Conservation (phyloP, 208 protist genomes). For the Trypanosoma melophagium region DNA sequence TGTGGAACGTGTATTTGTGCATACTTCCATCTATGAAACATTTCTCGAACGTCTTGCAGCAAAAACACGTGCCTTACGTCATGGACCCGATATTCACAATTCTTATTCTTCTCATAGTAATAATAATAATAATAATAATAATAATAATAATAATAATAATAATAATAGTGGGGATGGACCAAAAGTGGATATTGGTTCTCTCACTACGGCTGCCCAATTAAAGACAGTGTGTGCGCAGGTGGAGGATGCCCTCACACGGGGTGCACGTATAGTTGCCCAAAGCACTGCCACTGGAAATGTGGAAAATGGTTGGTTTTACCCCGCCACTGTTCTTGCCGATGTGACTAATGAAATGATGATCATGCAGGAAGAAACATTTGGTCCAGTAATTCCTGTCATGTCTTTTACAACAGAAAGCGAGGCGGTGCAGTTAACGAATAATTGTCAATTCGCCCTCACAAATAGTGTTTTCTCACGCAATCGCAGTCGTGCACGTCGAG, state of each 20-base stretch:
- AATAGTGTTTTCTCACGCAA: constrained; percentile 75
- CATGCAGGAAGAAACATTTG: constrained; percentile 91
- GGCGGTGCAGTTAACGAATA: constrained; percentile 74
- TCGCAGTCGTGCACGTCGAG: constrained; percentile 26
- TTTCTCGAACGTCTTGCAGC: constrained; percentile 60
- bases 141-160: too few species aligned
- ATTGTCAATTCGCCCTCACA: constrained; percentile 66
- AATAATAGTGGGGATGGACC: too few species aligned
- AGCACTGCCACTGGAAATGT: constrained; percentile 48
- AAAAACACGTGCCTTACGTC: constrained; percentile 74
- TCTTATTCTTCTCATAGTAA: too few species aligned
- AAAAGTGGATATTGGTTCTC: constrained; percentile 67
- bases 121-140: too few species aligned
- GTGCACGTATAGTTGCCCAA: constrained; percentile 69
- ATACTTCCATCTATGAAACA: constrained; percentile 62
- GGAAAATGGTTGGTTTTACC: constrained; percentile 68
- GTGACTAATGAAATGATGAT: constrained; percentile 85
- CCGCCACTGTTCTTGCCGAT: constrained; percentile 78
- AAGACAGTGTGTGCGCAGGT: constrained; percentile 63
- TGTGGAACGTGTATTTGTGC: constrained; percentile 78
- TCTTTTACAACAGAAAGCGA: constrained; percentile 77
- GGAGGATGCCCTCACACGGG: constrained; percentile 60
- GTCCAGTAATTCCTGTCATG: constrained; percentile 84
- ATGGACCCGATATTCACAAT: constrained; percentile 57
- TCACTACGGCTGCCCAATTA: constrained; percentile 69